A percentile compares a stretch with the other conserved stretches of the same genome.
Evolutionary conservation across 352 stramenopile species (phyloP).

Genomic region (Phytophthora quininea): DNA sequence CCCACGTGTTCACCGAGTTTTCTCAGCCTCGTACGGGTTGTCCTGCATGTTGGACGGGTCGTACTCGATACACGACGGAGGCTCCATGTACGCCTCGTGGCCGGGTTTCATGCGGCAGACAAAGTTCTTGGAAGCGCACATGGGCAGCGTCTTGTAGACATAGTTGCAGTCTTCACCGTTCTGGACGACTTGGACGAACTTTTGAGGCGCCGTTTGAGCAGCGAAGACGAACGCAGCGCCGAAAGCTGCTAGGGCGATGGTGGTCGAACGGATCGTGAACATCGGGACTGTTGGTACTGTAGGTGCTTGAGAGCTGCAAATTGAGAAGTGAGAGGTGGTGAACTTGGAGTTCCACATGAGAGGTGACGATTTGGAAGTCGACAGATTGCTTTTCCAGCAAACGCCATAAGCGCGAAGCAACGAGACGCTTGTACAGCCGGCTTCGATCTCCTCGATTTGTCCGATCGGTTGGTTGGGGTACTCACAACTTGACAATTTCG

Average conservation of each 20-base stretch:
- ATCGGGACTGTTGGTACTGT: background rate
- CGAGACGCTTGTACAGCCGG: too few relatives aligned
- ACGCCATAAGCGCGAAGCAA: too few relatives aligned
- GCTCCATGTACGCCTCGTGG: constrained; percentile 39
- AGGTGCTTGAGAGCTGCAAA: background rate
- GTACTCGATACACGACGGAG: constrained; percentile 43
- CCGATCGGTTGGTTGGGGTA: too few relatives aligned
- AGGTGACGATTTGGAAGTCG: too few relatives aligned
- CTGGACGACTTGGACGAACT: constrained; percentile 40
- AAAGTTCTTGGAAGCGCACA: constrained; percentile 51
- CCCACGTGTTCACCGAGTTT: constrained; percentile 38
- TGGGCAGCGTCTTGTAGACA: constrained; percentile 29
- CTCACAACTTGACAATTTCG: too few relatives aligned
- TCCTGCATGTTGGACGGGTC: constrained; percentile 38
- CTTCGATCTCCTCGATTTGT: too few relatives aligned
- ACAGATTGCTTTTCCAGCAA: too few relatives aligned
- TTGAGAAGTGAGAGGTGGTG: background rate
- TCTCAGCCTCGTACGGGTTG: constrained; percentile 44
- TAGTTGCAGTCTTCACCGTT: constrained; percentile 37
- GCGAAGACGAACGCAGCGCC: background rate
- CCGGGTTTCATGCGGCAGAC: constrained; percentile 55
- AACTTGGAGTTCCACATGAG: too few relatives aligned
- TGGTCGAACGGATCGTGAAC: background rate
- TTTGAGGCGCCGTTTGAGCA: constrained; percentile 1
- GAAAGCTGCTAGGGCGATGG: background rate